Base-by-base conservation (phyloP, 1,284 basidiomycete species). In the Caloboletus firmus region DNA sequence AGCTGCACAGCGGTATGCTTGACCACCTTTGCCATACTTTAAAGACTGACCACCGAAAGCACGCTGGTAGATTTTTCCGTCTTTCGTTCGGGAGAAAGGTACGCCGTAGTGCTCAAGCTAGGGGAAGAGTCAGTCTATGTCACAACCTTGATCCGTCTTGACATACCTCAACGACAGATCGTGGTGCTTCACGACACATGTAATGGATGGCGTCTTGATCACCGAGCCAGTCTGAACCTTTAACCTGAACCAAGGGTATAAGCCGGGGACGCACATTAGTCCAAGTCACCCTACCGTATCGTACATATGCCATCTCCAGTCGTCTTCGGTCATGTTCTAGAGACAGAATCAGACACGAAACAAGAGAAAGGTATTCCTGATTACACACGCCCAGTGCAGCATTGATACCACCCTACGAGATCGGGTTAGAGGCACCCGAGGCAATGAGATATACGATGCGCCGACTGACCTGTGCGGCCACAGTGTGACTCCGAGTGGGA, bases 241-340 rank as follows among this genome's bases (percentile, higher is more conserved):
- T 99, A 62, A 99, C 90, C 89, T 91, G 60, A 44, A 59, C 34
- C 49, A 42, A 52, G n/a, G 35, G 48, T 62, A 66, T 57, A 34
- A 57, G 52, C 35, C 52, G 22, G 47, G 26, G 15, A 48, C 17
- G 7, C 37, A 45, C 31, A 41, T 32, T 31, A 54, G 42, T 18
- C 35, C 45, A 44, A 45, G 41, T 49, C 34, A 26, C 72, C 84
- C 64, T 69, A 91, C 96, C 53, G 96, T 99, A 76, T 98, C 95
- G 75, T 96, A 95, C 93, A 98, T 98, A 75, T 99, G 96, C 97
- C 97, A 99, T 75, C 97, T 80, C 96, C 95, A 98, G 74, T 98
- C 95, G 70, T 98, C 95, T 76, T 98, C 95, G 13, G 94, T 96
- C 93, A 97, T 96, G 80, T 99, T 99, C 88, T 91, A 67, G n/a